Evolutionary conservation across 352 stramenopile genomes (phyloP).

Genomic region (Phytophthora hibernalis): DNA sequence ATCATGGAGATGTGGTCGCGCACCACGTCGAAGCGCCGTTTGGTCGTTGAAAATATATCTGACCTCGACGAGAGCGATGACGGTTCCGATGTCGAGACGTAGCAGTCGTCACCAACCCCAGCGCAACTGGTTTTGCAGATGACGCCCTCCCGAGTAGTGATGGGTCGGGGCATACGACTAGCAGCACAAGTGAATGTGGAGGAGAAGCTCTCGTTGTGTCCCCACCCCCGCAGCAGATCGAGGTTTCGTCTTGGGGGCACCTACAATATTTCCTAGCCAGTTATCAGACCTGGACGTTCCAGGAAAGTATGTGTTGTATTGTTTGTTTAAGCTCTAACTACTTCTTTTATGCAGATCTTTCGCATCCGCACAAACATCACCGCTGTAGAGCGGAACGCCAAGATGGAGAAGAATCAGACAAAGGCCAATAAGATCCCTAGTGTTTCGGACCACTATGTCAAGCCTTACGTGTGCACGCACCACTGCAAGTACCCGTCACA

Average conservation of each 20-base stretch:
- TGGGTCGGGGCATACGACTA: neutral
- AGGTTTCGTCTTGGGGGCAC: neutral
- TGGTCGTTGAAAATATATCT: too few relatives aligned
- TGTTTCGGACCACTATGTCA: too few relatives aligned
- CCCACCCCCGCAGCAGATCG: neutral
- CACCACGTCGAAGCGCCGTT: too few relatives aligned
- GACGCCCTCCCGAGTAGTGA: neutral
- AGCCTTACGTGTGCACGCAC: slow-evolving; percentile 12
- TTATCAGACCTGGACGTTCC: neutral
- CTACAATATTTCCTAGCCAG: neutral
- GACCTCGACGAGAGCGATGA: too few relatives aligned
- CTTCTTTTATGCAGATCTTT: too few relatives aligned
- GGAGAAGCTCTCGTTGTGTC: neutral
- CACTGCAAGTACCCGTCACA: slow-evolving; percentile 3
- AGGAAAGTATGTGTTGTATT: neutral
- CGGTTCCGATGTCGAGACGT: neutral
- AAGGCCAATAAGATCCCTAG: too few relatives aligned
- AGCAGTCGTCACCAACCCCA: neutral
- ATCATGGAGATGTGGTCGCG: too few relatives aligned
- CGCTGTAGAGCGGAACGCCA: too few relatives aligned
- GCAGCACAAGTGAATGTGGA: neutral
- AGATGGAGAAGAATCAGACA: too few relatives aligned
- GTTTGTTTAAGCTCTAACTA: too few relatives aligned
- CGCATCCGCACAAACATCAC: too few relatives aligned
- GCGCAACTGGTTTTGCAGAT: neutral